Conservation (phyloP, 2,329 filamentous ascomycete genomes). For the Arthrobotrys sphaeroides region DNA sequence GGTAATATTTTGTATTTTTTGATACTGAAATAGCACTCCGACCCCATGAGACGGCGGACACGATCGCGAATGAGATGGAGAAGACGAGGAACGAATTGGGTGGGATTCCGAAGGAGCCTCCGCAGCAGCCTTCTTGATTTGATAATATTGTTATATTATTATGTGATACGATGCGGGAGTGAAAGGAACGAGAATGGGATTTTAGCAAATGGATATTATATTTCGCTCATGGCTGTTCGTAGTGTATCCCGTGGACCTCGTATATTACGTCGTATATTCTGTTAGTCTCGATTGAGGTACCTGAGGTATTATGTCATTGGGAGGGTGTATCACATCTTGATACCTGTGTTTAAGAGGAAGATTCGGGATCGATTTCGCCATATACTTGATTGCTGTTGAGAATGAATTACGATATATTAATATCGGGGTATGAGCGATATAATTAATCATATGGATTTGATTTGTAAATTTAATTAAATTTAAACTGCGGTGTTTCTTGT, state of each 20-base stretch:
- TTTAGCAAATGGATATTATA: too few relatives aligned
- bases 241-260: too few relatives aligned
- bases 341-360: background rate
- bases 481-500: too few relatives aligned
- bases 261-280: too few relatives aligned
- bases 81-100: conserved; percentile 45
- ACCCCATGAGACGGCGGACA: conserved; percentile 31
- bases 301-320: background rate
- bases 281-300: too few relatives aligned
- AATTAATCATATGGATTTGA: background rate
- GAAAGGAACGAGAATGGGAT: too few relatives aligned
- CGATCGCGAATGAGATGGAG: conserved; percentile 28
- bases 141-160: too few relatives aligned
- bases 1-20: background rate
- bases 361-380: background rate
- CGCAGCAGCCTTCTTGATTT: background rate
- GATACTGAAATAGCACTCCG: conserved; percentile 13
- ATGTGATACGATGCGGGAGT: too few relatives aligned
- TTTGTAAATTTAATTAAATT: too few relatives aligned
- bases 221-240: too few relatives aligned
- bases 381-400: background rate
- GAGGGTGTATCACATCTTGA: background rate
- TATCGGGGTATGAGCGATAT: background rate
- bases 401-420: conserved; percentile 11
- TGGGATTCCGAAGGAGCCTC: conserved; percentile 39